A percentile compares a stretch with the other conserved stretches of the same genome.
Evolutionary conservation across 192 early-diverging fungal species (phyloP).

Genomic region (Kappamyces sp.): DNA sequence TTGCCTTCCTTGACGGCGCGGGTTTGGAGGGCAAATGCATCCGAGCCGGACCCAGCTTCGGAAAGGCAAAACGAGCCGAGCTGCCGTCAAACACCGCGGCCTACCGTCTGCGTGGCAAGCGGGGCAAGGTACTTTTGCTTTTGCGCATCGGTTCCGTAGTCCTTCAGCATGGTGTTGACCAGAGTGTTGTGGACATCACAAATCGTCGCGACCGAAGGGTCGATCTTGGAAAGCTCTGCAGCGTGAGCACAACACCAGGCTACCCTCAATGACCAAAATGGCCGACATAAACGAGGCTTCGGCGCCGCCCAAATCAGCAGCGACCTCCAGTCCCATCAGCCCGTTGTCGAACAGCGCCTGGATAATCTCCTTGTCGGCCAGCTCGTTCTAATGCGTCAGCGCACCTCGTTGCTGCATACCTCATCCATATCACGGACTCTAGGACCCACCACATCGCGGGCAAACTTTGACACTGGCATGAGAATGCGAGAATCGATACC

Average conservation of each 20-base stretch:
- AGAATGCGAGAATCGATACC: constrained; percentile 2
- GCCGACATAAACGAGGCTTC: constrained; percentile 79
- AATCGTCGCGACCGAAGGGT: constrained; percentile 82
- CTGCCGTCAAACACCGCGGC: constrained; percentile 23
- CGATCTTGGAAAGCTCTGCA: constrained; percentile 86
- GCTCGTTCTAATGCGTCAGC: constrained; percentile 43
- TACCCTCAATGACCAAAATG: constrained; percentile 79
- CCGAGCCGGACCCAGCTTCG: constrained; percentile 85
- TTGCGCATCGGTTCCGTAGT: constrained; percentile 67
- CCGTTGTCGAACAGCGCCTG: constrained; percentile 85
- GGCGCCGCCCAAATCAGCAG: constrained; percentile 69
- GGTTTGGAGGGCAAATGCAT: constrained; percentile 89
- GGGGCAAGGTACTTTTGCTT: constrained; percentile 81
- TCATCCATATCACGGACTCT: constrained; percentile 90
- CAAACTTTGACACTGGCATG: constrained; percentile 68
- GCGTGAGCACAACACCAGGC: background rate
- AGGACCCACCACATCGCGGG: constrained; percentile 75
- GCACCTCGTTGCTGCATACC: background rate
- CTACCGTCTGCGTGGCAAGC: constrained; percentile 59
- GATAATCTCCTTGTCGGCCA: constrained; percentile 70
- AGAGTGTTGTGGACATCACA: constrained; percentile 98
- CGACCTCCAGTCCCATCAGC: constrained; percentile 92
- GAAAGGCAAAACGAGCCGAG: constrained; percentile 94
- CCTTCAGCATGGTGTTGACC: constrained; percentile 86
- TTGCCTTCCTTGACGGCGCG: constrained; percentile 79